Conservation (phyloP, 2,329 filamentous ascomycete genomes). For the Dactylellina leptospora region DNA sequence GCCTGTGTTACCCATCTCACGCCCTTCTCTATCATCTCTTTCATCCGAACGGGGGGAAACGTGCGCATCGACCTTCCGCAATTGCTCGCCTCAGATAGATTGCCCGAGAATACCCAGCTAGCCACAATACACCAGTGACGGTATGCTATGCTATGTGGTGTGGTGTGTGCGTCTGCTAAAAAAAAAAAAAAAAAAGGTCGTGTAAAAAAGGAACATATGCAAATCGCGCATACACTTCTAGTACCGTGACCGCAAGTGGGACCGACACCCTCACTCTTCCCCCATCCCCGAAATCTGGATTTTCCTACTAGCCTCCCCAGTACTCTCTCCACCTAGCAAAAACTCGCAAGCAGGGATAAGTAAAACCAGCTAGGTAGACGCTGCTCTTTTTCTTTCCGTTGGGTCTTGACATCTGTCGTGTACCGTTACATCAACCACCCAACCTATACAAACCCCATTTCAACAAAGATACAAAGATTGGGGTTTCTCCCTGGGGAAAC, state of each 20-base stretch:
- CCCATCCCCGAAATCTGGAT: neutral
- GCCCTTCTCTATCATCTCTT: neutral
- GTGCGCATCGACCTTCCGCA: slow-evolving; percentile 32
- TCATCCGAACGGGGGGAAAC: neutral
- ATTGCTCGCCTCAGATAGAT: slow-evolving; percentile 17
- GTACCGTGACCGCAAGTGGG: slow-evolving; percentile 43
- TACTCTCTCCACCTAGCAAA: too few relatives aligned
- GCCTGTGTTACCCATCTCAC: neutral
- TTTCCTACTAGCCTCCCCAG: too few relatives aligned
- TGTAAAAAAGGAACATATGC: slow-evolving; percentile 23
- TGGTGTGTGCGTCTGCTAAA: neutral
- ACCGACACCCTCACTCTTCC: slow-evolving; percentile 1
- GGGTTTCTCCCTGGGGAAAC: too few relatives aligned
- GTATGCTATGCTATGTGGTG: neutral
- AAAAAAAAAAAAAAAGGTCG: slow-evolving; percentile 3
- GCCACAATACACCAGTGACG: neutral
- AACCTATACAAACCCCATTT: too few relatives aligned
- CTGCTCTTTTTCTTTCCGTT: neutral
- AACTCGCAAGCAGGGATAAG: slow-evolving; percentile 3
- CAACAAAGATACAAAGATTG: too few relatives aligned
- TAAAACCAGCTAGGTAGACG: slow-evolving; percentile 2
- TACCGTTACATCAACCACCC: slow-evolving; percentile 37
- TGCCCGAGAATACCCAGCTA: slow-evolving; percentile 1
- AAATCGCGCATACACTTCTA: slow-evolving; percentile 52
- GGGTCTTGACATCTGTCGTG: slow-evolving; percentile 45